Evolutionary conservation across 768 basidiomycete species (phyloP).

Genomic region (Suillus americanus): DNA sequence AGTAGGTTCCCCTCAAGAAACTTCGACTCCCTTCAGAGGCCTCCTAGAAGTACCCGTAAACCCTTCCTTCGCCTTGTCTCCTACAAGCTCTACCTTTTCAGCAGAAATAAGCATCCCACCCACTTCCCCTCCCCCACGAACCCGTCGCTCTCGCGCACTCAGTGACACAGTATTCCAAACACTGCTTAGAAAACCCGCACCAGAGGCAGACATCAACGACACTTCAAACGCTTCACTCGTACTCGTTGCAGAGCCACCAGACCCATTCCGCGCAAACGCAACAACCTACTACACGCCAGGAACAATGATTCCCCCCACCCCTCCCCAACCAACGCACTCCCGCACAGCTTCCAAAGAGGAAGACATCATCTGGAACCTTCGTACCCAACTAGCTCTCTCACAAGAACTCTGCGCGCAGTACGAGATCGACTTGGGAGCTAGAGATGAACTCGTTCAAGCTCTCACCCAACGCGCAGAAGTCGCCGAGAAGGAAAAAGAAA

Average conservation of each 20-base stretch:
- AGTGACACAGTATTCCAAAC: conserved; percentile 67
- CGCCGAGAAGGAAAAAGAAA: conserved; percentile 62
- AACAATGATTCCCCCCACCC: conserved; percentile 67
- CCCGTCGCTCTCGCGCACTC: conserved; percentile 48
- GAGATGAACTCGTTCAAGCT: conserved; percentile 69
- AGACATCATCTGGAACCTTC: conserved; percentile 67
- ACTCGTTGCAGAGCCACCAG: conserved; percentile 57
- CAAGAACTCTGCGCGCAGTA: conserved; percentile 75
- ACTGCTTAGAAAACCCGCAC: conserved; percentile 41
- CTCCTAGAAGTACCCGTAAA: conserved; percentile 6
- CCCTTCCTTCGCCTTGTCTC: conserved; percentile 58
- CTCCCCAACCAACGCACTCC: conserved; percentile 50
- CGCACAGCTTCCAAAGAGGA: conserved; percentile 72
- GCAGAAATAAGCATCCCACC: conserved; percentile 26
- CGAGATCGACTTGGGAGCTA: conserved; percentile 69
- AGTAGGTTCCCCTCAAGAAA: conserved; percentile 21
- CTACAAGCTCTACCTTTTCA: conserved; percentile 57
- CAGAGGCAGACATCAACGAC: conserved; percentile 69
- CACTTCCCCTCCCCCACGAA: conserved; percentile 33
- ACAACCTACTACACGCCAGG: conserved; percentile 79
- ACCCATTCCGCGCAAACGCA: conserved; percentile 73
- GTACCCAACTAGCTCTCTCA: conserved; percentile 74
- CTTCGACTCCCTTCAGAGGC: conserved; percentile 11
- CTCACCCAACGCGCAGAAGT: conserved; percentile 53
- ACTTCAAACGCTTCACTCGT: conserved; percentile 48